Evolutionary conservation across 352 stramenopile genomes (phyloP), one percentile per base, ranked within the genome.

Genomic region (Phytophthora melonis): DNA sequence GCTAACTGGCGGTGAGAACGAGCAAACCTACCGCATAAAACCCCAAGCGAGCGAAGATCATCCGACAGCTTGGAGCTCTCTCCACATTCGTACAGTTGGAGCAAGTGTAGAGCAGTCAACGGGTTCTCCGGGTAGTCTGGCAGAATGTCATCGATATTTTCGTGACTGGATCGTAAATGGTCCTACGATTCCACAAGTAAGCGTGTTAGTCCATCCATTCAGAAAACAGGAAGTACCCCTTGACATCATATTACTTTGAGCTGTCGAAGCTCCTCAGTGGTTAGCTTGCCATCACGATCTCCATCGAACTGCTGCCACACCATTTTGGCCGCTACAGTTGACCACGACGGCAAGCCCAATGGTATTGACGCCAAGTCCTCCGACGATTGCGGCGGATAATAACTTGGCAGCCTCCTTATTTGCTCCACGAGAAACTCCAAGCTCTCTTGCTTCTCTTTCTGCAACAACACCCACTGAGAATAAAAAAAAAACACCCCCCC

Each of bases 401-500:
- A 72, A 18, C 54, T 65, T 41, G 70, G 79, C 0, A 92, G 73
- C 36, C 66, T 66, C 21, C 79, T 70, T 21, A 89, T 70, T 65
- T 87, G 65, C 0, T 76, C 30, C 6, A 63, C 52, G 14, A 90
- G 66, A 25, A 88, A 81, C 25, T 87, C 75, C 10, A 92, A 76
- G 11, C 64, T 77, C 36, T 90, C 64, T 54, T 90, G 79, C 32
- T 87, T 88, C 55, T 90, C 83, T 61, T 77, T 86, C 85, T 90
- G 67, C 27, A 77, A 13, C 49, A 11, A 4, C 59, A n/a, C 49
- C 49, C 9, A 32, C n/a, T 58, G 10, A 58, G 39, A 45, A 45
- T 8, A 45, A 18, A n/a, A 7, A 58, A 21, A 14, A 30, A 55
- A 55, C 19, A 55, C 18, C 9, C 10, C 27, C 14, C 2, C 25